Base-by-base conservation (phyloP, 805 yeast genomes). In the Myxozyma neglecta region DNA sequence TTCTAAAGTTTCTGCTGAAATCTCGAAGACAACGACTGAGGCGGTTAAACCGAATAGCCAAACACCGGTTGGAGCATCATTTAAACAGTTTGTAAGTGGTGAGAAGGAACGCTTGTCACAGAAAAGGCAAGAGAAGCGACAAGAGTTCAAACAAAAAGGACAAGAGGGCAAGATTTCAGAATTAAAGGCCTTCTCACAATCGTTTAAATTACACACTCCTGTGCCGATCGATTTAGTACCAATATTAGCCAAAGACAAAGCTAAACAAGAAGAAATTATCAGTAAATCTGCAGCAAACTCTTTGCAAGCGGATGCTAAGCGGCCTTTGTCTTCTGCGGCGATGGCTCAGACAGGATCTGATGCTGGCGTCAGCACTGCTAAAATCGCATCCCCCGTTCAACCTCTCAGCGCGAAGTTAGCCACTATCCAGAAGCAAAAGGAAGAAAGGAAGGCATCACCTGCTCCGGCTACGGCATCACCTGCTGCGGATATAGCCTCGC, bases 111-210 rank as follows among this genome's bases (percentile, higher is more conserved):
- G 72, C 54, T 68, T 64, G 48, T 61, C 62, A 55, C 74, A 60
- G 60, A 69, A 66, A 70, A 73, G 62, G 56, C 68, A 62, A 67
- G 70, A 61, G 42, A 62, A 66, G 70, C 72, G 62, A 56, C 68
- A 62, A 67, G 70, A 61, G 42, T 61, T 60, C 53, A 70, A 64
- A 40, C 69, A 63, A 67, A 69, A 59, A 43, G 76, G 73, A 54
- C 71, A 70, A 49, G 70, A 66, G 18, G 78, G 72, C 34, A 66
- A 75, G 16, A 58, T 72, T n/a, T 68, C 70, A 45, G 79, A 76
- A 10, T 78, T 90, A 59, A 85, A 83, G 65, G 89, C 88, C 70
- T 91, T 92, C 71, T 84, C 96, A 44, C 90, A 89, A 53, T 88
- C 83, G 68, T 89, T 90, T 74, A 89, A 89, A 74, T 83, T 91